A percentile compares a stretch with the other conserved stretches of the same genome.
Evolutionary conservation across 495 filamentous ascomycete species (phyloP).

Genomic region (Aspergillus cristatus): DNA sequence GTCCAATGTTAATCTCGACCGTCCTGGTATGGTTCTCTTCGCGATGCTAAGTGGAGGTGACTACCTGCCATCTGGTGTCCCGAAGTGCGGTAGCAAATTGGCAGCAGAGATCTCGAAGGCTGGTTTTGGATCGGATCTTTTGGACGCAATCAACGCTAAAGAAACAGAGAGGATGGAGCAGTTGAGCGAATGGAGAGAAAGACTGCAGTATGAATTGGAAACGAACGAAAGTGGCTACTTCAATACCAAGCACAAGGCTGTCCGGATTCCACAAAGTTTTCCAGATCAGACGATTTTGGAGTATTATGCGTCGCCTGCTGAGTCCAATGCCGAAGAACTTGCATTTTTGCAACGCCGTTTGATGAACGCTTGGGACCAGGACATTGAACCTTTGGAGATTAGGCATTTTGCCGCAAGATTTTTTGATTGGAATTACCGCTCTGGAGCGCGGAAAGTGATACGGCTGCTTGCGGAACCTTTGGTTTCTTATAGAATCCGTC

Average conservation of each 20-base stretch:
- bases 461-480: slow-evolving; percentile 71
- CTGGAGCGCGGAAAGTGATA: slow-evolving; percentile 78
- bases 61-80: slow-evolving; percentile 83
- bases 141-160: slow-evolving; percentile 42
- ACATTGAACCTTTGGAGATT: slow-evolving; percentile 58
- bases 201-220: slow-evolving; percentile 62
- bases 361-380: slow-evolving; percentile 50
- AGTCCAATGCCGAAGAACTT: slow-evolving; percentile 57
- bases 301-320: slow-evolving; percentile 77
- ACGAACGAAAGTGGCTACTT: slow-evolving; percentile 85
- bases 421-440: slow-evolving; percentile 75
- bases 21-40: slow-evolving; percentile 86
- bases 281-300: slow-evolving; percentile 69
- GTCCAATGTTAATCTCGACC: slow-evolving; percentile 51
- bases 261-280: slow-evolving; percentile 73
- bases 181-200: slow-evolving; percentile 63
- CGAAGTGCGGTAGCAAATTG: slow-evolving; percentile 75
- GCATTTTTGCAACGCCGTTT: slow-evolving; percentile 39
- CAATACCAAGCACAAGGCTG: slow-evolving; percentile 56
- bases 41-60: slow-evolving; percentile 95
- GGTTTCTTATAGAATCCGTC: slow-evolving; percentile 54
- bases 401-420: slow-evolving; percentile 64
- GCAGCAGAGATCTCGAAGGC: slow-evolving; percentile 86
- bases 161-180: slow-evolving; percentile 34
- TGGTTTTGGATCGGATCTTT: slow-evolving; percentile 74